Evolutionary conservation across 495 filamentous ascomycete genomes (phyloP).

Genomic region (Xylaria curta): DNA sequence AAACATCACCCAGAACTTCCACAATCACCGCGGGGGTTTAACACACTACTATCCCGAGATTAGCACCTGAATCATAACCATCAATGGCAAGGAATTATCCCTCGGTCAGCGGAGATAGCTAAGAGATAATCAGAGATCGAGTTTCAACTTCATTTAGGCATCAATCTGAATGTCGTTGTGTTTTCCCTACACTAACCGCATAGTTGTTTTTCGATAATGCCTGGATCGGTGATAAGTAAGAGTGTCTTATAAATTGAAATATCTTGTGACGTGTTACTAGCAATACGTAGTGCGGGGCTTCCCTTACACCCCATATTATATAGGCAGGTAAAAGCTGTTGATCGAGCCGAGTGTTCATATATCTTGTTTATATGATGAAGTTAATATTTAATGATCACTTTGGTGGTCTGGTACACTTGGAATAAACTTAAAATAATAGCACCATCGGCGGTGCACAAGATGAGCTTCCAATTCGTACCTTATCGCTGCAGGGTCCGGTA

Average conservation of each 20-base stretch:
- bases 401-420: background rate
- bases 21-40: background rate
- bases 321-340: background rate
- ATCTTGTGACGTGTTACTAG: too few relatives aligned
- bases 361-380: background rate
- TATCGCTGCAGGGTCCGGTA: background rate
- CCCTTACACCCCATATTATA: too few relatives aligned
- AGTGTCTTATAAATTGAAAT: background rate
- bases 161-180: background rate
- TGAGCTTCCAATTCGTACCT: background rate
- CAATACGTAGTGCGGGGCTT: too few relatives aligned
- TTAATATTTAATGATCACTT: background rate
- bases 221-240: background rate
- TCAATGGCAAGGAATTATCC: background rate
- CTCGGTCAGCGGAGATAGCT: background rate
- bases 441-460: background rate
- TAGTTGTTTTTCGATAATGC: background rate
- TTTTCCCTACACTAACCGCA: background rate
- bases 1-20: background rate
- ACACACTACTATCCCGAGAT: background rate
- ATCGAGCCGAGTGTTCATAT: background rate
- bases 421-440: background rate
- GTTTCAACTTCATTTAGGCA: background rate
- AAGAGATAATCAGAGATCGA: background rate
- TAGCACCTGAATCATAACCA: background rate